phyloP scores from a whole-genome alignment of 306 rosid genomes.

The Cicer bijugum region DNA sequence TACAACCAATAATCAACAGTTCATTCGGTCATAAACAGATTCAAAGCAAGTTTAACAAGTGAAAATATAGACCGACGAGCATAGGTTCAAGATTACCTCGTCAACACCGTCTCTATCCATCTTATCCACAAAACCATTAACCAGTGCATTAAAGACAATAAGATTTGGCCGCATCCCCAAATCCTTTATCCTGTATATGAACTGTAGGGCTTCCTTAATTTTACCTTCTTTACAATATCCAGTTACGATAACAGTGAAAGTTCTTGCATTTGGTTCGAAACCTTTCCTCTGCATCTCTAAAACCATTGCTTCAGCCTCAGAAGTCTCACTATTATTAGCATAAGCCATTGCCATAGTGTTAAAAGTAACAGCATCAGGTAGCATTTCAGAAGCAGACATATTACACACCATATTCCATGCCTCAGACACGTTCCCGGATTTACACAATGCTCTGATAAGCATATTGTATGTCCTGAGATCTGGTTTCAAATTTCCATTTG shows the following conservation, averaged over 20 bases:
- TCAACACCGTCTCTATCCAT: conserved; percentile 76
- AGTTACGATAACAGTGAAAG: conserved; percentile 57
- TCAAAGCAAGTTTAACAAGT: background rate
- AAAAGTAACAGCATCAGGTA: conserved; percentile 70
- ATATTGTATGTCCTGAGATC: conserved; percentile 64
- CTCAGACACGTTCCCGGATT: conserved; percentile 49
- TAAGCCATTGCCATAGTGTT: conserved; percentile 67
- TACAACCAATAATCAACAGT: too few species aligned
- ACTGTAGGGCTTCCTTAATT: conserved; percentile 64
- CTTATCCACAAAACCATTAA: conserved; percentile 64
- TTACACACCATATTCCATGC: conserved; percentile 68
- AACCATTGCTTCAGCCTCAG: conserved; percentile 61
- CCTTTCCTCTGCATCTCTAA: conserved; percentile 64
- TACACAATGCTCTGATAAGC: conserved; percentile 70
- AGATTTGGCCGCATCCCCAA: conserved; percentile 61
- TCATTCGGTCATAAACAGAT: conserved; percentile 15
- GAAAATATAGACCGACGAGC: background rate
- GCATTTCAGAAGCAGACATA: conserved; percentile 57
- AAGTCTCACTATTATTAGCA: conserved; percentile 66
- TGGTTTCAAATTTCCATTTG: conserved; percentile 60
- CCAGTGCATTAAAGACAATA: conserved; percentile 58
- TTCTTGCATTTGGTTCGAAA: conserved; percentile 62
- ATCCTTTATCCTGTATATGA: conserved; percentile 62
- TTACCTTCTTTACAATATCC: conserved; percentile 75
- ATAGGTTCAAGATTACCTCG: conserved; percentile 49